Evolutionary conservation across 2,329 filamentous ascomycete genomes (phyloP).

Genomic region (Chaetomiaceae sp.): DNA sequence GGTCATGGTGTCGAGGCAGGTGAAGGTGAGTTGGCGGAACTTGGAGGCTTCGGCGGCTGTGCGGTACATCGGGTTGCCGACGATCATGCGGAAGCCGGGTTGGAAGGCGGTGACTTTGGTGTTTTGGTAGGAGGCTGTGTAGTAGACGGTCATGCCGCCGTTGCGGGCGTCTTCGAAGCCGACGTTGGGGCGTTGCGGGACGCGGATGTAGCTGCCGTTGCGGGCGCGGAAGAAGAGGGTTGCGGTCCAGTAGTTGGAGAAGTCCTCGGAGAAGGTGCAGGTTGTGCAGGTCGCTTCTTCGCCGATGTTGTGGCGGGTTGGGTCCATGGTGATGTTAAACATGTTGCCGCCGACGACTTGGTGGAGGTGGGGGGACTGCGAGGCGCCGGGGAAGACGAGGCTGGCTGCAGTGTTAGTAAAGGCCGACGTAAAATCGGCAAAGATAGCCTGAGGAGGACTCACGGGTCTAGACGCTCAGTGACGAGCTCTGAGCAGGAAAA

Average conservation of each 20-base stretch:
- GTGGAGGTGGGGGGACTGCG: slow-evolving; percentile 19
- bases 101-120: slow-evolving; percentile 41
- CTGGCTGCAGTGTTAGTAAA: background rate
- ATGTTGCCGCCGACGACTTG: slow-evolving; percentile 21
- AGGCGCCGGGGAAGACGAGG: slow-evolving; percentile 19
- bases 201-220: slow-evolving; percentile 26
- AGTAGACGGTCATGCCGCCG: slow-evolving; percentile 45
- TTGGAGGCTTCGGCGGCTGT: slow-evolving; percentile 33
- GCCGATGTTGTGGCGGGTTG: slow-evolving; percentile 20
- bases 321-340: slow-evolving; percentile 27
- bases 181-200: slow-evolving; percentile 24
- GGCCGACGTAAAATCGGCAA: no score
- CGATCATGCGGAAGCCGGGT: slow-evolving; percentile 42
- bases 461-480: slow-evolving; percentile 22
- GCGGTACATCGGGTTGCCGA: slow-evolving; percentile 34
- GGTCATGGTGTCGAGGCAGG: slow-evolving; percentile 36
- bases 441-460: background rate
- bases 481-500: slow-evolving; percentile 22
- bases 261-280: slow-evolving; percentile 27
- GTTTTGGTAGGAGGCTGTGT: slow-evolving; percentile 33
- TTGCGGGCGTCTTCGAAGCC: slow-evolving; percentile 37
- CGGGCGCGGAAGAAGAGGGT: slow-evolving; percentile 26
- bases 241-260: slow-evolving; percentile 29
- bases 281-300: slow-evolving; percentile 23
- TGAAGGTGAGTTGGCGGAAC: slow-evolving; percentile 39